Conservation (phyloP, 176 grass and related monocot genomes). For the Triticum monococcum region DNA sequence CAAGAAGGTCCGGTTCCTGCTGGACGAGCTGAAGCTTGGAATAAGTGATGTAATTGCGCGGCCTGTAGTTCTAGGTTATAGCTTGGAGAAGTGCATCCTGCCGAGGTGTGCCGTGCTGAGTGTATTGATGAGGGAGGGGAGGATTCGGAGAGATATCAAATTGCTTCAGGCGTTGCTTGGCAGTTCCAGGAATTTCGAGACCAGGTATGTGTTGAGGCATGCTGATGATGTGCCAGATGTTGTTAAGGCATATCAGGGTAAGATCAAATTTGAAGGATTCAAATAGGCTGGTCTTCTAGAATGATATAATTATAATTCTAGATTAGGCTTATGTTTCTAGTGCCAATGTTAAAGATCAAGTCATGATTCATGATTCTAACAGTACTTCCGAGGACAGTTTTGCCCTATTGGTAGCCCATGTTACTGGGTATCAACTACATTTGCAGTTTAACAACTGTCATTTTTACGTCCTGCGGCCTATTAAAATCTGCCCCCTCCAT, state of each 20-base stretch:
- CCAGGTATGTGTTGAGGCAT: slow-evolving; percentile 20
- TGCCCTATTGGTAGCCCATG: background rate
- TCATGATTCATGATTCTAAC: slow-evolving; percentile 12
- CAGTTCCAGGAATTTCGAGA: background rate
- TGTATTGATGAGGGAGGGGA: slow-evolving; percentile 43
- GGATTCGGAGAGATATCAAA: background rate
- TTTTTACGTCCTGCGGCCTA: background rate
- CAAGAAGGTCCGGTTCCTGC: slow-evolving; percentile 30
- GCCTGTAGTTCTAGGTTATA: slow-evolving; percentile 22
- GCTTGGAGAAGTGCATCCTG: slow-evolving; percentile 51
- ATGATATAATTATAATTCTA: background rate
- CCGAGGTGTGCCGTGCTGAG: slow-evolving; percentile 47
- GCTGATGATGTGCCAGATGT: slow-evolving; percentile 44
- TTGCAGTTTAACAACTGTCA: background rate
- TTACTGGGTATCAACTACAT: background rate
- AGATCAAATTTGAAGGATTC: slow-evolving; percentile 58
- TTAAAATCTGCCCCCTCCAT: background rate
- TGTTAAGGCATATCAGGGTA: slow-evolving; percentile 44
- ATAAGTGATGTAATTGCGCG: background rate
- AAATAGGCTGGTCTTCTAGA: background rate
- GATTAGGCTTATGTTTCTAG: slow-evolving; percentile 9
- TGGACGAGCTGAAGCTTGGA: slow-evolving; percentile 29
- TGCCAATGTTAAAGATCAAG: slow-evolving; percentile 5
- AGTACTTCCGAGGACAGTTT: background rate
- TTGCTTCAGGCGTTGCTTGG: background rate